Evolutionary conservation across 805 yeast species (phyloP), one percentile per base, ranked within the genome.

Genomic region (Yarrowia bubula): DNA sequence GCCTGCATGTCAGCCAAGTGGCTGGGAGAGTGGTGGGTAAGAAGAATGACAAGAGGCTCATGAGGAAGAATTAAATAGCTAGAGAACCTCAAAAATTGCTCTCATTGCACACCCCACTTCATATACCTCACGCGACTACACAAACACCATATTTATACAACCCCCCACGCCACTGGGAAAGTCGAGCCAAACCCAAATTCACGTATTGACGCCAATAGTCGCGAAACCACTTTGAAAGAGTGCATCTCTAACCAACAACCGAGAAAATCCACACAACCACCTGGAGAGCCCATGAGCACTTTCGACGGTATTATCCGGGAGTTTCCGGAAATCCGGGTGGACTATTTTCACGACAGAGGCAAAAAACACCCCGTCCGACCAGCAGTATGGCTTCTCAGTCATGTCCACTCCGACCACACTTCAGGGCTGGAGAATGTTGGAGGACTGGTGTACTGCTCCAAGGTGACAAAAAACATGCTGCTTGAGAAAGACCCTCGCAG

Each of bases 261-360:
- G 35, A 37, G 35, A 50, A 33, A 18, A 38, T 7, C 8, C 28
- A 9, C 48, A 28, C 35, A 28, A 17, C 55, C 55, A 8, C 55
- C 55, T 48, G 41, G 55, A 48, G 41, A 48, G 55, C 55, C 55
- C 60, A 58, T 58, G 64, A 43, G 51, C 51, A 58, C 51, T 35
- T 58, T 58, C 44, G 51, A 44, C 37, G 64, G 64, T 17, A 44
- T 43, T 17, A 32, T 58, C 42, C 42, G 51, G 35, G 64, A 58
- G 35, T 58, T 43, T 44, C 64, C 64, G 51, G 64, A 58, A 37
- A 43, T 58, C 35, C 42, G 42, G 51, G 64, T 58, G 50, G 64
- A 58, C 51, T 32, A 58, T 22, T 58, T 58, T 35, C 37, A 58
- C 64, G 18, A 58, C 51, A 17, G 50, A 17, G 63, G 51, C 64